These are phyloP conservation scores for Canna indica DNA, from an alignment of 176 grass and related monocot genomes.

Conservation along the genomic window DNA sequence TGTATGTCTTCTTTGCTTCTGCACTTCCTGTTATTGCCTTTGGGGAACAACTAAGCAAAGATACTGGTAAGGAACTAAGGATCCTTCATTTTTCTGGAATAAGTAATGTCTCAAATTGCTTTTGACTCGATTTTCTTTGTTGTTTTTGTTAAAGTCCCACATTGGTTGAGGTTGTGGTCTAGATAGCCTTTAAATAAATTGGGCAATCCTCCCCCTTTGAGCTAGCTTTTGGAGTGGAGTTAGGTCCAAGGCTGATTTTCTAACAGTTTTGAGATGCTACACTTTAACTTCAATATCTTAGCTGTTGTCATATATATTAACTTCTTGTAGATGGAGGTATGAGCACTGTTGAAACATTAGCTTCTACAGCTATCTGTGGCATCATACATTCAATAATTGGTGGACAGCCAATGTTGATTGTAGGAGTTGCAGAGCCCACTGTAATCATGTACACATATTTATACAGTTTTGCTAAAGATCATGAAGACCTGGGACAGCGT, in stretches of 20 bases:
- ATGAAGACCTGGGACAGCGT: conserved; percentile 34
- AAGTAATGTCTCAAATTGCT: no score
- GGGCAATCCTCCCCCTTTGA: no score
- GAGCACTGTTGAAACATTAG: conserved; percentile 73
- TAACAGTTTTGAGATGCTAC: no score
- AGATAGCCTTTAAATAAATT: no score
- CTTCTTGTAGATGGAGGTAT: conserved; percentile 48
- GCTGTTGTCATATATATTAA: not conserved
- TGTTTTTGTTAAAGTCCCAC: no score
- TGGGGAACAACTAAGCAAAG: conserved; percentile 74
- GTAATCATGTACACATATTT: conserved; percentile 96
- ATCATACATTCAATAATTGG: conserved; percentile 78
- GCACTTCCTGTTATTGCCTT: conserved; percentile 93
- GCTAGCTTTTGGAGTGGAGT: no score
- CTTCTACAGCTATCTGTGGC: conserved; percentile 85
- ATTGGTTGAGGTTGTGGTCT: no score
- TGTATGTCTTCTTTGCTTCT: conserved; percentile 88
- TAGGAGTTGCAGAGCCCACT: conserved; percentile 89
- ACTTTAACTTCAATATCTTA: no score
- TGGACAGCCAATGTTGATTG: conserved; percentile 80
- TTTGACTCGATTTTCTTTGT: not conserved
- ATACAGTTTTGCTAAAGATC: conserved; percentile 65
- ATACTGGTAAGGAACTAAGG: conserved; percentile 34
- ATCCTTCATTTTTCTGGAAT: no score
- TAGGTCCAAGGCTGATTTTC: no score